Percentiles rank a stretch among this genome's conserved stretches.
phyloP scores from a whole-genome alignment of 2,329 filamentous ascomycete species.

The Diaporthe longicolla region DNA sequence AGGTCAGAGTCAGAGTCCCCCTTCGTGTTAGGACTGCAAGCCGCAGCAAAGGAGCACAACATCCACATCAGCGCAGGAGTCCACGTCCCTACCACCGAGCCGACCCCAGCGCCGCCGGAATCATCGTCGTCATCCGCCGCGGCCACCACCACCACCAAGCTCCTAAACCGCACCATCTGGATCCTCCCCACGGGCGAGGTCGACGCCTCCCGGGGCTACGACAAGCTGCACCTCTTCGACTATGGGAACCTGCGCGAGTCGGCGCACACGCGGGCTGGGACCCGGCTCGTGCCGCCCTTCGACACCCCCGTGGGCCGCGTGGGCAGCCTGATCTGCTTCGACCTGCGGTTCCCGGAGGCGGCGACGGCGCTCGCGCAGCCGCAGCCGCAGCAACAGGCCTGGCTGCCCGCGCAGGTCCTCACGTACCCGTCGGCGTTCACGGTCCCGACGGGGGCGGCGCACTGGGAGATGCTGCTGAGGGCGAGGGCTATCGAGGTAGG shows the following conservation, averaged over 20 bases:
- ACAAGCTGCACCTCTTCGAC: constrained; percentile 95
- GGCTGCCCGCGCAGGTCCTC: constrained; percentile 76
- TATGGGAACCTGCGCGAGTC: constrained; percentile 62
- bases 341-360: constrained; percentile 86
- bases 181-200: constrained; percentile 62
- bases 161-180: constrained; percentile 69
- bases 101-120: constrained; percentile 44
- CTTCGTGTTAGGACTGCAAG: constrained; percentile 83
- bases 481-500: constrained; percentile 83
- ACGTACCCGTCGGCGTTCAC: constrained; percentile 94
- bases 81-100: constrained; percentile 75
- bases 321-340: constrained; percentile 90
- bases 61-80: constrained; percentile 89
- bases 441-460: constrained; percentile 83
- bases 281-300: constrained; percentile 76
- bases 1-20: constrained; percentile 74
- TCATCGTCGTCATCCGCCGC: constrained; percentile 3
- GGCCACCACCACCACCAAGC: constrained; percentile 49
- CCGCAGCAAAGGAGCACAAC: constrained; percentile 73
- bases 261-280: constrained; percentile 62
- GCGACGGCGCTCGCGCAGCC: constrained; percentile 73
- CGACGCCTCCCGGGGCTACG: constrained; percentile 69
- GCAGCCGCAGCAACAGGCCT: constrained; percentile 45
- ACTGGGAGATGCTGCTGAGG: constrained; percentile 86
- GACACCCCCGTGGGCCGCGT: constrained; percentile 80